Percentiles rank a stretch among this genome's conserved stretches.
These are phyloP conservation scores for Colletotrichum eleusines DNA, from an alignment of 2,329 filamentous ascomycete genomes.

Conservation along the genomic window DNA sequence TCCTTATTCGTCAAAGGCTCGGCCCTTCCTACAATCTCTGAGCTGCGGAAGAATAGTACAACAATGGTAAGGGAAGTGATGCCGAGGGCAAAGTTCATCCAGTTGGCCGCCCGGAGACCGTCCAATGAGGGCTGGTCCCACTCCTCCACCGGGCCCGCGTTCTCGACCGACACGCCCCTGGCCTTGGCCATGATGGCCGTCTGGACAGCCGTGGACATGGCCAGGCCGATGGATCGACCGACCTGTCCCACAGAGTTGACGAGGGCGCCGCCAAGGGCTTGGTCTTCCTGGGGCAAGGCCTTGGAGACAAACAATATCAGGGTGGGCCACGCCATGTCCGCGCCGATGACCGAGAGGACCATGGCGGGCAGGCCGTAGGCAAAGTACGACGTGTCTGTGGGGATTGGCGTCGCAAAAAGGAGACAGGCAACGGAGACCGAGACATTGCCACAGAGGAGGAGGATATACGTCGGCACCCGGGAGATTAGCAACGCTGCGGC, in stretches of 20 bases:
- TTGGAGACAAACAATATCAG: constrained; percentile 75
- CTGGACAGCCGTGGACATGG: constrained; percentile 74
- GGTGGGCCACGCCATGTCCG: constrained; percentile 75
- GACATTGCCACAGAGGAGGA: constrained; percentile 69
- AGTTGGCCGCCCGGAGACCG: constrained; percentile 63
- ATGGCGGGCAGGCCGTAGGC: constrained; percentile 76
- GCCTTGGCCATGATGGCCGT: constrained; percentile 68
- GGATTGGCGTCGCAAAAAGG: constrained; percentile 74
- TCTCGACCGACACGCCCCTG: constrained; percentile 57
- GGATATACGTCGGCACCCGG: constrained; percentile 67
- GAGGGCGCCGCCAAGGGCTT: constrained; percentile 75
- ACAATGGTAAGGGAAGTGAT: constrained; percentile 59
- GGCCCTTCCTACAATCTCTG: constrained; percentile 64
- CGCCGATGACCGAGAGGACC: constrained; percentile 73
- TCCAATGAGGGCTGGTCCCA: constrained; percentile 61
- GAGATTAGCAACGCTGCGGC: constrained; percentile 68
- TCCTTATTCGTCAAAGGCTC: constrained; percentile 15
- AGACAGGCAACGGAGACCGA: constrained; percentile 67
- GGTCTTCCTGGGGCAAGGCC: constrained; percentile 71
- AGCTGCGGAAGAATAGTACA: constrained; percentile 61
- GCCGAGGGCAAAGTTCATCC: constrained; percentile 65
- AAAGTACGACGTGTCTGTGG: constrained; percentile 72
- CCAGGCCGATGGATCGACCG: constrained; percentile 74
- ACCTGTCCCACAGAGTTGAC: constrained; percentile 76
- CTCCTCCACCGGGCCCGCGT: constrained; percentile 55